Conservation (phyloP, 2,329 filamentous ascomycete species). For the Exutisphaerella laricina region DNA sequence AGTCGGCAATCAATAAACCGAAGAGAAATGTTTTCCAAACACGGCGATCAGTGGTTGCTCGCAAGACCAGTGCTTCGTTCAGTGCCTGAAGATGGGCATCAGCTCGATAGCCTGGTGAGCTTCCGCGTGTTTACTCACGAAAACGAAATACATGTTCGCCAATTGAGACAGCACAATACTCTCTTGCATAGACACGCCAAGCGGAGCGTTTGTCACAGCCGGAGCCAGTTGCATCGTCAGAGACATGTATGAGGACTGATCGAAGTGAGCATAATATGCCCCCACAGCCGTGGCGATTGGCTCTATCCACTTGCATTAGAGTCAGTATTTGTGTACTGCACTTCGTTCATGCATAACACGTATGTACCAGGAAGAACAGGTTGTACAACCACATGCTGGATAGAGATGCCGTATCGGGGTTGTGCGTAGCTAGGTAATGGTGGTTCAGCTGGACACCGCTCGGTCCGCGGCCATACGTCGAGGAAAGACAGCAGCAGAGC, state of each 20-base stretch:
- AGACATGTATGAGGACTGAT: constrained; percentile 53
- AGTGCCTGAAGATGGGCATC: constrained; percentile 45
- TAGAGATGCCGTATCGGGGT: constrained; percentile 17
- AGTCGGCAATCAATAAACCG: constrained; percentile 65
- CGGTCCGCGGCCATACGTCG: not conserved
- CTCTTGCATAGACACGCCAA: constrained; percentile 52
- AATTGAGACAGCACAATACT: constrained; percentile 65
- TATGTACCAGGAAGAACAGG: not conserved
- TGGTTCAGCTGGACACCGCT: not conserved
- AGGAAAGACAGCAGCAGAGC: no score
- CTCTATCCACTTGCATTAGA: constrained; percentile 73
- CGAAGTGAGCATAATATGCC: constrained; percentile 49
- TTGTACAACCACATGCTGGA: constrained; percentile 41
- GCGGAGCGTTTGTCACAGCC: constrained; percentile 38
- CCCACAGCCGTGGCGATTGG: constrained; percentile 51
- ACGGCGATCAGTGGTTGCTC: constrained; percentile 59
- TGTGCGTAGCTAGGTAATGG: not conserved
- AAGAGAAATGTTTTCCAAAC: constrained; percentile 67
- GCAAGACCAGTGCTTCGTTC: constrained; percentile 70
- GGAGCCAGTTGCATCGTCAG: constrained; percentile 48
- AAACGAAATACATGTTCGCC: constrained; percentile 71
- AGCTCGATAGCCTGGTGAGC: no score
- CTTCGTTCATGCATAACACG: constrained; percentile 57
- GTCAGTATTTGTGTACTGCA: no score
- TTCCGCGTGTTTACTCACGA: no score